Evolutionary conservation across 2,329 filamentous ascomycete species (phyloP).

Genomic region (Rhynchosporium agropyri): DNA sequence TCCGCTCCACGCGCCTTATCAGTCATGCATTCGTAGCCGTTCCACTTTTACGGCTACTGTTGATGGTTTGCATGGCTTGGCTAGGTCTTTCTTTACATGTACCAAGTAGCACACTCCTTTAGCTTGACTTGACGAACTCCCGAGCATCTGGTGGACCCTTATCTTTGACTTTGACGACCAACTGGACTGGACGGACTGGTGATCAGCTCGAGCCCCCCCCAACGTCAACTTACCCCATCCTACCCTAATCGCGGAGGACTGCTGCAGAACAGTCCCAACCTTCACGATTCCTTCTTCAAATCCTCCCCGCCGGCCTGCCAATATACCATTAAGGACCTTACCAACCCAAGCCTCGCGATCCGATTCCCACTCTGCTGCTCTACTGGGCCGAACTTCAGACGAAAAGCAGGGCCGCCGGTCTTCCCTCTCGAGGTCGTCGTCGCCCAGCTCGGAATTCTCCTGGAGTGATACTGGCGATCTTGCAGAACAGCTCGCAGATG

Average conservation of each 20-base stretch:
- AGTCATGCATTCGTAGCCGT: slow-evolving; percentile 13
- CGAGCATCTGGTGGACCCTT: slow-evolving; percentile 13
- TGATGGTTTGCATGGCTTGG: slow-evolving; percentile 15
- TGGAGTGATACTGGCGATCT: slow-evolving; percentile 97
- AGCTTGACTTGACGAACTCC: slow-evolving; percentile 17
- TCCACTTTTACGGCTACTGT: slow-evolving; percentile 17
- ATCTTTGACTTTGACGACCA: not conserved
- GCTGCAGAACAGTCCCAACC: slow-evolving; percentile 76
- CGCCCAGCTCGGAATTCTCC: slow-evolving; percentile 69
- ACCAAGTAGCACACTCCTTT: not conserved
- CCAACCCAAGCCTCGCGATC: slow-evolving; percentile 45
- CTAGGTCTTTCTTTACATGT: too few species aligned
- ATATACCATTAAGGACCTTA: slow-evolving; percentile 85
- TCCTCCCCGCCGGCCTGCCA: slow-evolving; percentile 70
- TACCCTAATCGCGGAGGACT: slow-evolving; percentile 54
- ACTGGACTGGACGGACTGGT: not conserved
- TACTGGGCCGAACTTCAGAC: slow-evolving; percentile 49
- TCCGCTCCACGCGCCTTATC: slow-evolving; percentile 15
- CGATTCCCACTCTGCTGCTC: slow-evolving; percentile 48
- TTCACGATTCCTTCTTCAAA: slow-evolving; percentile 84
- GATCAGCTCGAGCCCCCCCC: not conserved
- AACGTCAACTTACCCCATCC: slow-evolving; percentile 8
- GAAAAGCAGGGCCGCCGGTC: slow-evolving; percentile 47
- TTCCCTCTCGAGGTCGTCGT: slow-evolving; percentile 57
- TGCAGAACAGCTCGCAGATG: slow-evolving; percentile 84